Evolutionary conservation across 73 alveolate genomes (phyloP), one percentile per base, ranked within the genome.

Genomic region (Durusdinium trenchii): DNA sequence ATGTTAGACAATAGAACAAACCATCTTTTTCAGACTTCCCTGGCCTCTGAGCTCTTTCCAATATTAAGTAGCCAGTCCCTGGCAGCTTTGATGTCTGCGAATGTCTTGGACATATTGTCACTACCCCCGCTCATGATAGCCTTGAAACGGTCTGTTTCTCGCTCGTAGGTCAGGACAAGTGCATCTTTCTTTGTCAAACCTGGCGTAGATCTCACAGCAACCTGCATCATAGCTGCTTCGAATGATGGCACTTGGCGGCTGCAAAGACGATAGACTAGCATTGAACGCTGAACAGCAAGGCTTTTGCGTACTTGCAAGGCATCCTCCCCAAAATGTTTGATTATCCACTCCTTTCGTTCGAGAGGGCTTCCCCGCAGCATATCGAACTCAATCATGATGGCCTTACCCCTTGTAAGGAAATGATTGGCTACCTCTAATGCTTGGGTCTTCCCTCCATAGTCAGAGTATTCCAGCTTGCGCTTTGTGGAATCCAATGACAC

Each of bases 41-140:
- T 46, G 10, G 90, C 90, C 90, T 79, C 90, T 46, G 90, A 79
- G 28, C 69, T 46, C 30, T 46, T 47, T 32, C 90, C 90, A 61
- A 79, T 79, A 64, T 47, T 79, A 61, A 79, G 90, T 18, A 79
- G 26, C 90, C 90, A 79, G 67, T 47, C 48, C 9, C 46, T 45
- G 28, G 90, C 90, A 46, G 45, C 90, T 4, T 18, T 28, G 47
- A 47, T 6, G 16, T 45, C 48, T 30, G 1, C 57, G 26, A 79
- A 79, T 47, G 28, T 0, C 52, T 79, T 79, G 61, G 47, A 46
- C 90, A 79, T 23, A 35, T 35, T 57, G 0, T 48, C 91, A 28
- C 46, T 32, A 6, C 28, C 67, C 4, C 67, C 43, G 6, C 46
- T 1, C 26, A 79, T 26, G 2, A 30, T 23, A 45, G 90, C 90